Conservation (phyloP, 1,284 basidiomycete species). For the Boletus putidus region DNA sequence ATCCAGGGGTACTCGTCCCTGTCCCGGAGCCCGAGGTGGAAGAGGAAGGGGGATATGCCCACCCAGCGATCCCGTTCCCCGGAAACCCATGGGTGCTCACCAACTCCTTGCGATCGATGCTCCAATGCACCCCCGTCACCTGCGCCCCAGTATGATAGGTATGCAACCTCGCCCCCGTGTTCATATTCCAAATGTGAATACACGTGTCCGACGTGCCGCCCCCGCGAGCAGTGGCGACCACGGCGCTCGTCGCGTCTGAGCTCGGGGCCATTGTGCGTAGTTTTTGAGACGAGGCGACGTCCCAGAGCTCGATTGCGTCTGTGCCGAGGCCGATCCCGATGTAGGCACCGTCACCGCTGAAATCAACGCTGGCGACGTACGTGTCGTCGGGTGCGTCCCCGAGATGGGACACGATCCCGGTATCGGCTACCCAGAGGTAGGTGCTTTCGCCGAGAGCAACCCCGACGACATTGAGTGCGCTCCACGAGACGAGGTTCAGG, state of each 20-base stretch:
- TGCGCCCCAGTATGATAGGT: constrained; percentile 84
- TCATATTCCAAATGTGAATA: constrained; percentile 92
- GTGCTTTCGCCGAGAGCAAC: constrained; percentile 82
- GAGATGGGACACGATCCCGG: constrained; percentile 79
- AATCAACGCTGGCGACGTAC: constrained; percentile 80
- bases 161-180: constrained; percentile 85
- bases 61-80: constrained; percentile 67
- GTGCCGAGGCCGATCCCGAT: constrained; percentile 84
- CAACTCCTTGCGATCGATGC: constrained; percentile 87
- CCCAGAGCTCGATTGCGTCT: constrained; percentile 96
- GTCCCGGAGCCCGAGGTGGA: constrained; percentile 38
- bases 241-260: constrained; percentile 46
- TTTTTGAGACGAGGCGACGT: constrained; percentile 77
- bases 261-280: constrained; percentile 79
- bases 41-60: constrained; percentile 68
- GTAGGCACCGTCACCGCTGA: constrained; percentile 85
- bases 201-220: constrained; percentile 95
- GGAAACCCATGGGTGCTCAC: constrained; percentile 94
- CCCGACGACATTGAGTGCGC: constrained; percentile 80
- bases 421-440: constrained; percentile 94
- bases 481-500: constrained; percentile 93
- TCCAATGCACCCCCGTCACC: constrained; percentile 91
- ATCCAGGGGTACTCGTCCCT: constrained; percentile 26
- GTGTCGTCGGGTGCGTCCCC: constrained; percentile 71
- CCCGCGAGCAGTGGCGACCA: constrained; percentile 94